Conservation (phyloP, 106 monocot species). For the Dioscorea alata region DNA sequence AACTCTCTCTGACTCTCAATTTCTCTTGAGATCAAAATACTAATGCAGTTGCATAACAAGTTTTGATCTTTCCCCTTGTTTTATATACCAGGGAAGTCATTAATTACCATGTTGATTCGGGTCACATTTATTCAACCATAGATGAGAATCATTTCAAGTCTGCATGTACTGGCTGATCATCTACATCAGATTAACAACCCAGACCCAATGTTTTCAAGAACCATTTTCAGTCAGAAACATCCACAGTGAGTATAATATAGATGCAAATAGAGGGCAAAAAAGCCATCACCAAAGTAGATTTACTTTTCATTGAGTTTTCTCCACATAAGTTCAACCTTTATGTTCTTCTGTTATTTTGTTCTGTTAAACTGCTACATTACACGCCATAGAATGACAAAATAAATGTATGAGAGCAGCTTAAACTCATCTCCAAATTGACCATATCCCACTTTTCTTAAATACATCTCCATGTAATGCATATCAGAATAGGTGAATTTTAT, state of each 20-base stretch:
- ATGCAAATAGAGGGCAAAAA: too few relatives aligned
- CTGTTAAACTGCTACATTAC: too few relatives aligned
- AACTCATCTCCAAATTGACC: not conserved
- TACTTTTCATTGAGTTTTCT: not conserved
- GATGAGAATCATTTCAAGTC: conserved; percentile 59
- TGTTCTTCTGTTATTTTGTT: not conserved
- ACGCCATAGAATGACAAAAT: too few relatives aligned
- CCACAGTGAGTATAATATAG: too few relatives aligned
- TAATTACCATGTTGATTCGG: conserved; percentile 42
- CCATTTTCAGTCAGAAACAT: too few relatives aligned
- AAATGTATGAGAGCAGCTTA: too few relatives aligned
- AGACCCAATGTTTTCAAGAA: not conserved
- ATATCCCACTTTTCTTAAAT: not conserved
- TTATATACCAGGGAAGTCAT: conserved; percentile 26
- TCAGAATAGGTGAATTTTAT: not conserved
- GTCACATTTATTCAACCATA: conserved; percentile 52
- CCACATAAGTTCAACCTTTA: not conserved
- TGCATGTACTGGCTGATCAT: conserved; percentile 16
- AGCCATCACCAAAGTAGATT: not conserved
- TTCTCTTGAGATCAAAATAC: not conserved
- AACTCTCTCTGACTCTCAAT: not conserved
- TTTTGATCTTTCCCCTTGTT: not conserved
- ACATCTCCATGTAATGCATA: not conserved
- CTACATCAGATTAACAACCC: not conserved
- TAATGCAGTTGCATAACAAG: too few relatives aligned